Evolutionary conservation across 495 filamentous ascomycete genomes (phyloP).

Genomic region (Aspergillus asperescens): DNA sequence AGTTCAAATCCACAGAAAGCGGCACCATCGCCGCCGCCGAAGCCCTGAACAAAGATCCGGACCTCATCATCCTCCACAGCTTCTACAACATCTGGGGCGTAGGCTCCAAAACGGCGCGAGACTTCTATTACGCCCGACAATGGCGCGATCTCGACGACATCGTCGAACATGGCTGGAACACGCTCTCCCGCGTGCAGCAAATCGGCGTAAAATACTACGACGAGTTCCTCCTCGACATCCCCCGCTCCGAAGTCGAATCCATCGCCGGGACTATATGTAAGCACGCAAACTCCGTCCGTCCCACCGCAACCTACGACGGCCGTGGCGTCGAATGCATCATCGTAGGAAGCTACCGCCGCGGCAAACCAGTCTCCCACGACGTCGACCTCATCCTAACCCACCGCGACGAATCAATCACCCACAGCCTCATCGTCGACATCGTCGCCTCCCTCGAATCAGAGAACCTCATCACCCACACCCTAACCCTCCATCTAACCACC

Average conservation of each 20-base stretch:
- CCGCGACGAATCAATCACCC: conserved; percentile 60
- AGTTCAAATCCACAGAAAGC: conserved; percentile 56
- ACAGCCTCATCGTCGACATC: conserved; percentile 59
- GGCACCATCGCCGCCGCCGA: conserved; percentile 57
- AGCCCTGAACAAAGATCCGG: conserved; percentile 58
- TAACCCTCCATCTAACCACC: conserved; percentile 60
- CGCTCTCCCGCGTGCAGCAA: conserved; percentile 73
- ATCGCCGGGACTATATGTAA: conserved; percentile 58
- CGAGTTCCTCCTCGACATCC: conserved; percentile 68
- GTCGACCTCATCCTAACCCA: conserved; percentile 86
- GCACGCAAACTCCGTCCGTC: conserved; percentile 53
- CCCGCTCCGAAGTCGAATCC: conserved; percentile 64
- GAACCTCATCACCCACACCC: conserved; percentile 75
- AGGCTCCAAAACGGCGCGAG: conserved; percentile 71
- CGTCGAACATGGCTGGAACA: conserved; percentile 74
- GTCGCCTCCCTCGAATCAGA: conserved; percentile 62
- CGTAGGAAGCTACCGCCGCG: conserved; percentile 80
- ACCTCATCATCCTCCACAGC: conserved; percentile 54
- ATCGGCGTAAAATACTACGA: conserved; percentile 96
- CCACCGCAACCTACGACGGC: conserved; percentile 23
- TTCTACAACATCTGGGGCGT: conserved; percentile 90
- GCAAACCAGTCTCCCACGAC: conserved; percentile 68
- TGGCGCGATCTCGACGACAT: conserved; percentile 82
- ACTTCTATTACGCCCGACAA: conserved; percentile 72
- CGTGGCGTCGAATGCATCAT: conserved; percentile 63